These are phyloP conservation scores for Juncus inflexus DNA, from an alignment of 176 grass and related monocot species.

Conservation along the genomic window DNA sequence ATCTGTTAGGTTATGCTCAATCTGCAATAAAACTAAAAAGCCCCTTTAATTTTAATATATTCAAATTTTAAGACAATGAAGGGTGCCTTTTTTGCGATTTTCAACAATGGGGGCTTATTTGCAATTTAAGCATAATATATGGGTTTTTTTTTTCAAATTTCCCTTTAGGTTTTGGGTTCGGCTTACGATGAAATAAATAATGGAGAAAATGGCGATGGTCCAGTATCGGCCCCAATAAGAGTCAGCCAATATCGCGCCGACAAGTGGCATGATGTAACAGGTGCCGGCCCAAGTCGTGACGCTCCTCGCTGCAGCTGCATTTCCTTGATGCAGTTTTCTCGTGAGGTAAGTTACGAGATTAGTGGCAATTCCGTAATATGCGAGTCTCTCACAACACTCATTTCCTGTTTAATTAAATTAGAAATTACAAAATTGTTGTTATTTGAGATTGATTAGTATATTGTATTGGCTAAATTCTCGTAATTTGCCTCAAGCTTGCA, in stretches of 20 bases:
- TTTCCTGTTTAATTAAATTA: constrained; percentile 37
- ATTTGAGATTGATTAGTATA: not conserved
- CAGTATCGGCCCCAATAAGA: constrained; percentile 88
- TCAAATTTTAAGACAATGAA: too few species aligned
- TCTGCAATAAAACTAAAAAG: too few species aligned
- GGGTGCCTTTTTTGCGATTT: too few species aligned
- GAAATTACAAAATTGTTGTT: constrained; percentile 15
- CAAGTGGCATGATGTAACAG: constrained; percentile 71
- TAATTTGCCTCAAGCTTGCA: too few species aligned
- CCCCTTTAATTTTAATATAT: too few species aligned
- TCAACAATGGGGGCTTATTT: too few species aligned
- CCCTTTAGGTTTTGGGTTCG: not conserved
- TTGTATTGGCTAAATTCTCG: too few species aligned
- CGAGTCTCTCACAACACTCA: constrained; percentile 82
- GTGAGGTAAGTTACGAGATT: constrained; percentile 89
- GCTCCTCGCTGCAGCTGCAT: constrained; percentile 65
- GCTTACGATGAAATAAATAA: constrained; percentile 85
- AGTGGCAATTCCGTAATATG: constrained; percentile 76
- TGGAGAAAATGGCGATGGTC: constrained; percentile 76
- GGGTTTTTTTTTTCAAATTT: not conserved
- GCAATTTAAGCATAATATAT: too few species aligned
- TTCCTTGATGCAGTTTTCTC: constrained; percentile 76
- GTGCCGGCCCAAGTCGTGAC: constrained; percentile 85
- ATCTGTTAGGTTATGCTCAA: too few species aligned
- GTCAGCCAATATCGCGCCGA: constrained; percentile 86